Percentiles rank a stretch among this genome's conserved stretches.
Evolutionary conservation across 352 stramenopile species (phyloP).

Genomic region (Pythium angustatum): DNA sequence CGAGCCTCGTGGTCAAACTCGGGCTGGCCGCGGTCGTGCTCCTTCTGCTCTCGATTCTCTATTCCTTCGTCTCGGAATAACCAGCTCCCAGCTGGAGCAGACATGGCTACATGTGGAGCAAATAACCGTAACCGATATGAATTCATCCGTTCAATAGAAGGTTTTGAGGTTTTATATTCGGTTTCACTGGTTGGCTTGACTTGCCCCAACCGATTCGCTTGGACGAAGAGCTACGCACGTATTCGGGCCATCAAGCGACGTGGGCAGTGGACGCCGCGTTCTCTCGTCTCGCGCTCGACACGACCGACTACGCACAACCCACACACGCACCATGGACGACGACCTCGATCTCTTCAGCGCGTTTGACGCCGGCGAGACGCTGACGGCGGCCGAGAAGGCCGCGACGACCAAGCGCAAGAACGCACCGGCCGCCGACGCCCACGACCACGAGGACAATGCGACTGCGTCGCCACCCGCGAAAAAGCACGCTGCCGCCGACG

Average conservation of each 20-base stretch:
- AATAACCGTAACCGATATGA: conserved; percentile 13
- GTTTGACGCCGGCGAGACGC: conserved; percentile 87
- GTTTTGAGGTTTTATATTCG: conserved; percentile 30
- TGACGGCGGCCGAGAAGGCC: conserved; percentile 55
- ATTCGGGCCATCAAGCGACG: conserved; percentile 20
- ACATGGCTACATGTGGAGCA: conserved; percentile 25
- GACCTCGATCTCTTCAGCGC: conserved; percentile 94
- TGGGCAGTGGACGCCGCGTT: too few species aligned
- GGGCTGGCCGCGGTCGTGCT: conserved; percentile 6
- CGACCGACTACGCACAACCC: too few species aligned
- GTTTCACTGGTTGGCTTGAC: conserved; percentile 18
- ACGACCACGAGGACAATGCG: conserved; percentile 34
- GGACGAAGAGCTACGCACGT: conserved; percentile 14
- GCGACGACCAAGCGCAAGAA: conserved; percentile 52
- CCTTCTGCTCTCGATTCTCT: conserved; percentile 16
- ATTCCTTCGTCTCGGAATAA: conserved; percentile 24
- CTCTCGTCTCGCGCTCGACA: too few species aligned
- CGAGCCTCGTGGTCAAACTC: conserved; percentile 13
- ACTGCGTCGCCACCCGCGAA: conserved; percentile 43
- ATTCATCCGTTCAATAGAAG: conserved; percentile 7
- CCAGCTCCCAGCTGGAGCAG: neutral
- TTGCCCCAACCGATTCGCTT: conserved; percentile 26
- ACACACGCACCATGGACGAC: conserved; percentile 76
- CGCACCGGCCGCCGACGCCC: conserved; percentile 17
- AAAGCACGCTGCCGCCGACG: conserved; percentile 42